These are phyloP conservation scores for Rhododendron kiyosumense DNA, from an alignment of 148 eudicot genomes.

Conservation along the genomic window DNA sequence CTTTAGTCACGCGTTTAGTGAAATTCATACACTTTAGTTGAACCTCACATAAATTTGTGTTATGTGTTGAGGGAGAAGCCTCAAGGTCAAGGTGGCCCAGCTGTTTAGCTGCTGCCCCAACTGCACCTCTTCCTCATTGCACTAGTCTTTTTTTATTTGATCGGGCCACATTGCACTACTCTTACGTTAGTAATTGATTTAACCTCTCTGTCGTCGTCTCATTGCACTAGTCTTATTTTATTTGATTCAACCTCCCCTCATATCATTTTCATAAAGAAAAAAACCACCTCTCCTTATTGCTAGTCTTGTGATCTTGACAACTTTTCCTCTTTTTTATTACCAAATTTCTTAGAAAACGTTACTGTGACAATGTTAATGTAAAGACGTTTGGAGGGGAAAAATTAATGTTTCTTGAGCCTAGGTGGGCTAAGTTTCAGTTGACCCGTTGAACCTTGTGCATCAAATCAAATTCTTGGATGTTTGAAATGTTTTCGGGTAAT, in stretches of 20 bases:
- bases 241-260: neutral
- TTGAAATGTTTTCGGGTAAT: no score
- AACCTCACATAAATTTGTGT: no score
- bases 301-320: neutral
- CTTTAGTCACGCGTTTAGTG: no score
- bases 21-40: no score
- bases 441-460: no score
- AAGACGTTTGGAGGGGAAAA: no score
- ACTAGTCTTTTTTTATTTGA: neutral
- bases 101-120: neutral
- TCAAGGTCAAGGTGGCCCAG: no score
- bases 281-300: neutral
- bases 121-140: neutral
- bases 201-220: neutral
- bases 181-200: neutral
- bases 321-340: neutral
- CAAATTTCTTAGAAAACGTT: neutral
- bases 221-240: no score
- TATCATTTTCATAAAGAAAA: no score
- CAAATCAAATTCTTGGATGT: no score
- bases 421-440: no score
- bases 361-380: neutral
- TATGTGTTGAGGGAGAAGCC: neutral
- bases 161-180: neutral
- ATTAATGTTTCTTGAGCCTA: no score